Percentiles rank a stretch among this genome's conserved stretches.
These are phyloP conservation scores for Hirschfeldia incana DNA, from an alignment of 345 rosid genomes.

Conservation along the genomic window DNA sequence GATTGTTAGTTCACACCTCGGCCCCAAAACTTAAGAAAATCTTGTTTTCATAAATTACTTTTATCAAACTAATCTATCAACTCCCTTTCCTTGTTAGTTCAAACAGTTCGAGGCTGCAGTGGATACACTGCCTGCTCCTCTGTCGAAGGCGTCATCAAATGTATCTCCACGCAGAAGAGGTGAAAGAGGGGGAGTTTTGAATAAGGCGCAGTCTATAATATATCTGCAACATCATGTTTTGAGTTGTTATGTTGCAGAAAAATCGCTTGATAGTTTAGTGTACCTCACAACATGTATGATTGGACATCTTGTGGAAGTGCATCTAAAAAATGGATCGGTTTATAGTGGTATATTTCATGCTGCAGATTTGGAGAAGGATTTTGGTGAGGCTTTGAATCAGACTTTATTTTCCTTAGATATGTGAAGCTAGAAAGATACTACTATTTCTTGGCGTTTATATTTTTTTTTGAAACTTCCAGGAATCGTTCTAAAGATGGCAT, in stretches of 20 bases:
- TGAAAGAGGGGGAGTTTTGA: conserved; percentile 58
- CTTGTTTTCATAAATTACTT: background rate
- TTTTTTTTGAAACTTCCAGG: conserved; percentile 51
- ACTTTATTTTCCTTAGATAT: conserved; percentile 10
- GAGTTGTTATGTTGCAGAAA: conserved; percentile 41
- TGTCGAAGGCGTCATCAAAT: conserved; percentile 55
- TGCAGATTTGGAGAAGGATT: conserved; percentile 68
- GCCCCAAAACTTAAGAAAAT: background rate
- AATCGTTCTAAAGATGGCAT: conserved; percentile 86
- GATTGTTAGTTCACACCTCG: background rate
- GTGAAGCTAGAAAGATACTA: conserved; percentile 11
- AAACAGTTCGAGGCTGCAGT: conserved; percentile 39
- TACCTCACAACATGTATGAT: conserved; percentile 69
- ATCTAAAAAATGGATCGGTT: conserved; percentile 83
- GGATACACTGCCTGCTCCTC: conserved; percentile 54
- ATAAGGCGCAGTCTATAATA: conserved; percentile 56
- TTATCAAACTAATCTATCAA: background rate
- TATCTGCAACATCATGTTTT: conserved; percentile 5
- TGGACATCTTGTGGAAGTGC: conserved; percentile 86
- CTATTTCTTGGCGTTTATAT: conserved; percentile 16
- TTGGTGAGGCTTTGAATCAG: conserved; percentile 57
- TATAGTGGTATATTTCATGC: conserved; percentile 86
- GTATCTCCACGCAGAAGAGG: conserved; percentile 62
- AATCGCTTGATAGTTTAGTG: conserved; percentile 61
- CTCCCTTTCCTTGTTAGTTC: conserved; percentile 8